Percentiles rank a stretch among this genome's conserved stretches.
Evolutionary conservation across 73 alveolate genomes (phyloP).

Genomic region (Uronychia binucleata): DNA sequence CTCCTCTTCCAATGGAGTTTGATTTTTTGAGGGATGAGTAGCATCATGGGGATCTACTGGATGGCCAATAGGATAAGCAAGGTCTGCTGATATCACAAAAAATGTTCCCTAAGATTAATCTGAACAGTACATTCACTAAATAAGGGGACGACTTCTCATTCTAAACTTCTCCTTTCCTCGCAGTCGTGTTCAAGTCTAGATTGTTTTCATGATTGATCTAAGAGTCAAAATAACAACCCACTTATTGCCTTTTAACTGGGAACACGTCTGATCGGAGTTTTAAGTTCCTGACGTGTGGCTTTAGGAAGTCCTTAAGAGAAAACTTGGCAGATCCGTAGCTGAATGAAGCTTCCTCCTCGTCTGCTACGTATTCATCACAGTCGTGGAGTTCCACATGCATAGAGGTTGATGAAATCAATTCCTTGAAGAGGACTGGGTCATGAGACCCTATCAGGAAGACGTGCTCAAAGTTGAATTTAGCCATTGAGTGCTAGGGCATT

Average conservation of each 20-base stretch:
- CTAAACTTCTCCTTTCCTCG: conserved; percentile 47
- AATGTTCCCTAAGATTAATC: too few relatives aligned
- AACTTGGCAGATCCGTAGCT: conserved; percentile 58
- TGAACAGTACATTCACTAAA: conserved; percentile 44
- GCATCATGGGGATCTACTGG: too few relatives aligned
- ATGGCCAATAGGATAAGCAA: too few relatives aligned
- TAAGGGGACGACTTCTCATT: conserved; percentile 66
- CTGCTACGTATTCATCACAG: conserved; percentile 57
- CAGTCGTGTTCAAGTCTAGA: conserved; percentile 67
- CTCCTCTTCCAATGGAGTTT: too few relatives aligned
- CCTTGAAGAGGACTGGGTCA: conserved; percentile 47
- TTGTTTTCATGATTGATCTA: conserved; percentile 48
- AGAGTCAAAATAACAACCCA: too few relatives aligned
- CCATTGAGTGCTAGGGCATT: conserved; percentile 39
- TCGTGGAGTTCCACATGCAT: conserved; percentile 62
- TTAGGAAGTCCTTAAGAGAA: conserved; percentile 46
- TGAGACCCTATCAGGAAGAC: conserved; percentile 49
- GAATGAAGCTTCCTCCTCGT: conserved; percentile 33
- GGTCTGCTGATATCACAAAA: too few relatives aligned
- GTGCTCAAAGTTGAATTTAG: conserved; percentile 58
- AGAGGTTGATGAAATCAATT: conserved; percentile 37
- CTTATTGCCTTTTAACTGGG: conserved; percentile 53
- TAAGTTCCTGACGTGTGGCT: conserved; percentile 43
- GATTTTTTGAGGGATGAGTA: too few relatives aligned
- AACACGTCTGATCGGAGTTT: conserved; percentile 62